Evolutionary conservation across 2,329 filamentous ascomycete genomes (phyloP).

Genomic region (Microcyclospora pomicola): DNA sequence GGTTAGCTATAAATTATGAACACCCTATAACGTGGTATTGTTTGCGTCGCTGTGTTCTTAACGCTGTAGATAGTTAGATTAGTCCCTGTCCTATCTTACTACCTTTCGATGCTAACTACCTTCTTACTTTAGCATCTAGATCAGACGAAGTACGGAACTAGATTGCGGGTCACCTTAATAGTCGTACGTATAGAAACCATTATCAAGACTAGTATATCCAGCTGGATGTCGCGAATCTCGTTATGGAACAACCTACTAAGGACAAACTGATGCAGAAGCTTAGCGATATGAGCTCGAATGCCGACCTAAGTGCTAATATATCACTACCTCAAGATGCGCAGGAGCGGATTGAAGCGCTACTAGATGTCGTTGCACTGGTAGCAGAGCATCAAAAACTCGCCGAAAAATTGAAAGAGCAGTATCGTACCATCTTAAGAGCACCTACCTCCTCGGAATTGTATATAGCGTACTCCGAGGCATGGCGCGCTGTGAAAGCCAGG

Average conservation of each 20-base stretch:
- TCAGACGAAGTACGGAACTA: background rate
- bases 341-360: slow-evolving; percentile 1
- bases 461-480: background rate
- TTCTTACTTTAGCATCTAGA: too few relatives aligned
- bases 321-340: slow-evolving; percentile 1
- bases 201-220: slow-evolving; percentile 4
- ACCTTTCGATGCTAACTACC: too few relatives aligned
- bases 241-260: background rate
- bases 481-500: background rate
- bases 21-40: too few relatives aligned
- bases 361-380: slow-evolving; percentile 1
- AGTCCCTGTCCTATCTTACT: too few relatives aligned
- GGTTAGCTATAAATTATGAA: too few relatives aligned
- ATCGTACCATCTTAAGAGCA: background rate
- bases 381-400: background rate
- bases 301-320: slow-evolving; percentile 1
- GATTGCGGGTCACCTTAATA: slow-evolving; percentile 1
- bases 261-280: slow-evolving; percentile 3
- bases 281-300: slow-evolving; percentile 1
- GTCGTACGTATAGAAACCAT: slow-evolving; percentile 3
- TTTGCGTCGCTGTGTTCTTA: too few relatives aligned
- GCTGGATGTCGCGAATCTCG: slow-evolving; percentile 1
- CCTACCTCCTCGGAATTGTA: background rate
- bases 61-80: too few relatives aligned
- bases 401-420: background rate